Base-by-base conservation (phyloP, 306 rosid genomes). In the Abrus pulchellus region DNA sequence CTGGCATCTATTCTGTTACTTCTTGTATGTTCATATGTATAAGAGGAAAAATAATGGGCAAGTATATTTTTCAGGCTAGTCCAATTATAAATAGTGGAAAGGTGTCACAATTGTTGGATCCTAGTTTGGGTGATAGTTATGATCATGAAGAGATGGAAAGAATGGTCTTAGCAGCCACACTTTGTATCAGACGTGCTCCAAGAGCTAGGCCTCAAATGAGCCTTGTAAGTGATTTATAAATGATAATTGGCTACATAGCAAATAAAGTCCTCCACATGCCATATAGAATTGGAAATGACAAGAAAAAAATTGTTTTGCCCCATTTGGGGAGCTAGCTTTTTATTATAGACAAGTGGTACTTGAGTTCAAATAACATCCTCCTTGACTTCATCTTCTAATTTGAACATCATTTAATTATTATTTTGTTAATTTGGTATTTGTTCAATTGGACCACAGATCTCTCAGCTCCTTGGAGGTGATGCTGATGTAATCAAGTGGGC, bases 161-260 rank as follows among this genome's bases (percentile, higher is more conserved):
- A 67, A 85, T 96, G 91, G 87, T 90, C 70, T 86, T 96, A 83
- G 98, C 98, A 9, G 98, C 98, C 1, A 90, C 92, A 27, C 99
- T 96, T 74, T 96, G 98, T 71, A 79, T 92, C 79, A 79, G 94
- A 73, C 99, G 95, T 8, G 73, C 96, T 76, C 90, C 98, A 10
- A 86, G 91, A 89, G 91, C 98, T 74, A 92, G 99, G 78, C 99
- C 99, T 82, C 94, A 86, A 80, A 96, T 96, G 91, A 88, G 84
- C 86, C 84, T 79, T 71, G 99, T 96, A 85, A 93, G 97, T 89
- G 57, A 57, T 60, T 84, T 57, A 61, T 68, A 44, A 20, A 10
- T 1, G 28, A 33, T 20, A 57, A 45, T 74, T 49, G 61, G 68
- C 75, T 44, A 64, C 29, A 68, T 70, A 61, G 49, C 61, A 44